Conservation (phyloP, 75 land plant species). For the Pseudotsuga menziesii region DNA sequence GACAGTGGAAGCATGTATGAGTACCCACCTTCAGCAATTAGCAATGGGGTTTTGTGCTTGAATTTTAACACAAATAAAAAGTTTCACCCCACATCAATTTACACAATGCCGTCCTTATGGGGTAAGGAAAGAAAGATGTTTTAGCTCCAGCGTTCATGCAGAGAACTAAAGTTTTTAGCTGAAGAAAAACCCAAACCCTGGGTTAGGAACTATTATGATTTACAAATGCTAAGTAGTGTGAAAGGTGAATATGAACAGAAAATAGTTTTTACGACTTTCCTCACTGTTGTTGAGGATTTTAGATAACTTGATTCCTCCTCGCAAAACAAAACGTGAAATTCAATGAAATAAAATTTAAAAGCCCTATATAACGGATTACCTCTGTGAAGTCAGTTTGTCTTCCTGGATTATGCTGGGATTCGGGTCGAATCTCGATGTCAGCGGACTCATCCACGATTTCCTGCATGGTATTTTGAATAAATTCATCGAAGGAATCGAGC, state of each 20-base stretch:
- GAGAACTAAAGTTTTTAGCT: too few species aligned
- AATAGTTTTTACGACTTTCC: background rate
- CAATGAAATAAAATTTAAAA: background rate
- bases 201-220: background rate
- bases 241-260: background rate
- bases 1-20: too few species aligned
- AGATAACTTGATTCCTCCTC: background rate
- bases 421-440: constrained; percentile 91
- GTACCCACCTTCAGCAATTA: too few species aligned
- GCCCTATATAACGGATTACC: constrained; percentile 24
- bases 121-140: too few species aligned
- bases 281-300: background rate
- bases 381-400: constrained; percentile 75
- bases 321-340: background rate
- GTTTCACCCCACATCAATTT: too few species aligned
- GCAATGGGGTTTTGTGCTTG: too few species aligned
- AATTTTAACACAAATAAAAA: too few species aligned
- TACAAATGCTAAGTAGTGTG: background rate
- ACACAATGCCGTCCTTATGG: too few species aligned
- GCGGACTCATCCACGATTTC: constrained; percentile 98
- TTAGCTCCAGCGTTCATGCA: too few species aligned
- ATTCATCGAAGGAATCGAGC: constrained; percentile 99
- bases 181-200: too few species aligned
- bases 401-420: constrained; percentile 98
- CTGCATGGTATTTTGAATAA: constrained; percentile 99